Conservation (phyloP, 2,329 filamentous ascomycete species). For the Coleophoma eucalyptorum region DNA sequence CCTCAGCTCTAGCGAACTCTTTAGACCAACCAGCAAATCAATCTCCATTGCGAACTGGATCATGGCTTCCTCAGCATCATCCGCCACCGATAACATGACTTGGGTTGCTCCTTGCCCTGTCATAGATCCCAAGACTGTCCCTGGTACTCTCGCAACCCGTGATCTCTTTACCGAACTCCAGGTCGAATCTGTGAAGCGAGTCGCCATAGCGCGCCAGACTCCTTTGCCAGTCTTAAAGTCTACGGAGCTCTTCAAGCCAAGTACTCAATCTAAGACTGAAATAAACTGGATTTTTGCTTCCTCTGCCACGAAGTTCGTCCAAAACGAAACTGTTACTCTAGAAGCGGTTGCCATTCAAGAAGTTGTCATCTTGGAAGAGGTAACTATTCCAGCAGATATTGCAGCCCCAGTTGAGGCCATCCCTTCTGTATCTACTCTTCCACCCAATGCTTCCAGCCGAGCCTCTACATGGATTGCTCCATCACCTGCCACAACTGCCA, state of each 20-base stretch:
- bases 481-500: background rate
- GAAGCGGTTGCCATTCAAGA: no score
- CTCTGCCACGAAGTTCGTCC: background rate
- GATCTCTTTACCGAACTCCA: constrained; percentile 14
- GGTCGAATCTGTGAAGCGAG: constrained; percentile 5
- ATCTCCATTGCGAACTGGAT: background rate
- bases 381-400: no score
- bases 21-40: background rate
- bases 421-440: background rate
- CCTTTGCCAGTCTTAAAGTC: constrained; percentile 10
- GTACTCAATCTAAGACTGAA: background rate
- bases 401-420: background rate
- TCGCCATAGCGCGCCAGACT: background rate
- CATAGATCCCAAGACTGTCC: background rate
- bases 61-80: background rate
- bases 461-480: constrained; percentile 10
- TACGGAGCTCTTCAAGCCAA: constrained; percentile 10
- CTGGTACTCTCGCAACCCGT: background rate
- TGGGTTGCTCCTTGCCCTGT: constrained; percentile 3
- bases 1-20: background rate
- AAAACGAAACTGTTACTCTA: no score
- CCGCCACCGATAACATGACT: background rate
- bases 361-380: no score
- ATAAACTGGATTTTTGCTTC: constrained; percentile 1
- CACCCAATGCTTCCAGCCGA: background rate